Evolutionary conservation across 1,284 basidiomycete species (phyloP), one percentile per base, ranked within the genome.

Genomic region (Cutaneotrichosporon spelunceum): DNA sequence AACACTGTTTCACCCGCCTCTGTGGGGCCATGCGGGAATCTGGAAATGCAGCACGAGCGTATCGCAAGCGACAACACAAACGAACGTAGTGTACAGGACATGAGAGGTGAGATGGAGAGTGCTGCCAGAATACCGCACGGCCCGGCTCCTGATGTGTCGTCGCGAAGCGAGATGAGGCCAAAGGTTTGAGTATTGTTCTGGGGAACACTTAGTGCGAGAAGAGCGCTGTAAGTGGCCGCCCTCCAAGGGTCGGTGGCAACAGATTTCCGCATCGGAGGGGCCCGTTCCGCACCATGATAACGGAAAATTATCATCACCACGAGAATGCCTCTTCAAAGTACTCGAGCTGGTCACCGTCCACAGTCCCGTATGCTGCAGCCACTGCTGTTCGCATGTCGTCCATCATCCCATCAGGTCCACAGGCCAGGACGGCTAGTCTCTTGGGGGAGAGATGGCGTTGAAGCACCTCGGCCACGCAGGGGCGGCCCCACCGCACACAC

Each of bases 401-500:
- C 65, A 70, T 70, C 72, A 72, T 72, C 4, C 27, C 56, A 0
- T 57, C 67, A 2, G 72, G 72, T 1, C 73, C 73, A 30, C 73
- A 75, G 3, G 66, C 64, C 7, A 72, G 52, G 4, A 75, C 64
- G 0, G 67, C 72, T 13, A 75, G 49, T 30, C 67, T 61, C 52
- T 70, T 63, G 6, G 44, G 2, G 30, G 47, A 5, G 44, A 29
- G n/a, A 69, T 27, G 2, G 56, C 57, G 1, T 26, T 50, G 16
- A n/a, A 73, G 48, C 8, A 72, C 24, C 3, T 50, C 56, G 7
- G 47, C 44, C 63, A 72, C 64, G 1, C 39, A n/a, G 2, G 72
- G 70, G 14, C 72, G 65, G 10, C 72, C 70, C 7, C 33, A 21
- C 30, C 24, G 29, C 52, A 63, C n/a, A 11, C 21, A 29, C 13